Evolutionary conservation across 176 grass and related monocot species (phyloP).

Genomic region (Cenchrus fungigraminus): DNA sequence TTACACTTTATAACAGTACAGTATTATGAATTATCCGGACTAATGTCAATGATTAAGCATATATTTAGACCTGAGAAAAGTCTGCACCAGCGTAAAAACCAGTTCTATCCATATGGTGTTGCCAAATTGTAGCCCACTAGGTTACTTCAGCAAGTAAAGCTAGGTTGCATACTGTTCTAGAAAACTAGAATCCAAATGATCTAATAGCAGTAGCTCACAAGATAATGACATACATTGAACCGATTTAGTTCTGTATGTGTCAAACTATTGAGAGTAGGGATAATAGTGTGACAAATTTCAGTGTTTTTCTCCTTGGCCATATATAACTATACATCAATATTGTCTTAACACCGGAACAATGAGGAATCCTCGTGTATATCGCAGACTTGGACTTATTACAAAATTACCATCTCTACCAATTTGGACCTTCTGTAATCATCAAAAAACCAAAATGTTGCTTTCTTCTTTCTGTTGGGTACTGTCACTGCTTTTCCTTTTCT

Average conservation of each 20-base stretch:
- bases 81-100: neutral
- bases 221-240: neutral
- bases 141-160: neutral
- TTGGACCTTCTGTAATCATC: slow-evolving; percentile 13
- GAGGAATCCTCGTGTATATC: neutral
- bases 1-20: neutral
- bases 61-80: slow-evolving; percentile 5
- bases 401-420: neutral
- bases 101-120: neutral
- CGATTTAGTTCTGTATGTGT: neutral
- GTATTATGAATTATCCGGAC: slow-evolving; percentile 1
- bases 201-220: neutral
- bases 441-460: slow-evolving; percentile 19
- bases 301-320: neutral
- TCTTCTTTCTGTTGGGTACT: slow-evolving; percentile 6
- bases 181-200: neutral
- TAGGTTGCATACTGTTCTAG: neutral
- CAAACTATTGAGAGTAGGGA: slow-evolving; percentile 18
- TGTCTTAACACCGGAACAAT: neutral
- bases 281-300: neutral
- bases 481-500: neutral
- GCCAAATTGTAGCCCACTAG: neutral
- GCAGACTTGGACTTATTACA: neutral
- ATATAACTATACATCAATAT: slow-evolving; percentile 1
- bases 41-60: neutral